Evolutionary conservation across 441 rosid genomes (phyloP).

Genomic region (Theobroma grandiflorum): DNA sequence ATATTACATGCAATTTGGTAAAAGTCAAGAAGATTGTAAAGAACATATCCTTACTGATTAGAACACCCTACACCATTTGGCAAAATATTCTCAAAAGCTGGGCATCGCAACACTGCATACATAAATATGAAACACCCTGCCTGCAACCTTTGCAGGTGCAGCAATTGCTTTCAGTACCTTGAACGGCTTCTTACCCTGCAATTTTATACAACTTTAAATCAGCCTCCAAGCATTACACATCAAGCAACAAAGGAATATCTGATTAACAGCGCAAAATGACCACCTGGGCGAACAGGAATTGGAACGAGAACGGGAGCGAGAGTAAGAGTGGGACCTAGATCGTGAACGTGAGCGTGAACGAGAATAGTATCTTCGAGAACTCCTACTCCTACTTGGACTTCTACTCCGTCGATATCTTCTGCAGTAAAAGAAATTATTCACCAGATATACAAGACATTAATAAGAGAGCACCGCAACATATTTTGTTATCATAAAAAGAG

Average conservation of each 20-base stretch:
- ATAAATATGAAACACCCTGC: slow-evolving; percentile 6
- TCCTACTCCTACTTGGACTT: slow-evolving; percentile 62
- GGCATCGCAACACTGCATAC: background rate
- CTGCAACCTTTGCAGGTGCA: slow-evolving; percentile 1
- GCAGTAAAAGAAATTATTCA: background rate
- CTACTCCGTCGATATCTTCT: slow-evolving; percentile 15
- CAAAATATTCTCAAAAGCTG: background rate
- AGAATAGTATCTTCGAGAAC: slow-evolving; percentile 60
- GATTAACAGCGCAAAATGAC: slow-evolving; percentile 13
- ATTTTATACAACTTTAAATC: background rate
- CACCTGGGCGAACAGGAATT: slow-evolving; percentile 79
- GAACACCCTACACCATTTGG: background rate
- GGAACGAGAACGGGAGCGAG: slow-evolving; percentile 49
- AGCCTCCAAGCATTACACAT: slow-evolving; percentile 13
- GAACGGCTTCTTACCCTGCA: slow-evolving; percentile 78
- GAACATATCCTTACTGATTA: background rate
- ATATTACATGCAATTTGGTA: background rate
- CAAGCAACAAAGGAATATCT: background rate
- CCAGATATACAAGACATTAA: background rate
- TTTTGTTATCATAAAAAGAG: background rate
- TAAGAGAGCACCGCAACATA: background rate
- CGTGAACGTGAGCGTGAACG: slow-evolving; percentile 61
- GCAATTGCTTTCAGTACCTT: slow-evolving; percentile 50
- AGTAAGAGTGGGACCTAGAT: slow-evolving; percentile 43
- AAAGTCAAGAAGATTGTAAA: background rate